These are phyloP conservation scores for Eragrostis tef DNA, from an alignment of 202 grass and related monocot genomes.

Conservation along the genomic window DNA sequence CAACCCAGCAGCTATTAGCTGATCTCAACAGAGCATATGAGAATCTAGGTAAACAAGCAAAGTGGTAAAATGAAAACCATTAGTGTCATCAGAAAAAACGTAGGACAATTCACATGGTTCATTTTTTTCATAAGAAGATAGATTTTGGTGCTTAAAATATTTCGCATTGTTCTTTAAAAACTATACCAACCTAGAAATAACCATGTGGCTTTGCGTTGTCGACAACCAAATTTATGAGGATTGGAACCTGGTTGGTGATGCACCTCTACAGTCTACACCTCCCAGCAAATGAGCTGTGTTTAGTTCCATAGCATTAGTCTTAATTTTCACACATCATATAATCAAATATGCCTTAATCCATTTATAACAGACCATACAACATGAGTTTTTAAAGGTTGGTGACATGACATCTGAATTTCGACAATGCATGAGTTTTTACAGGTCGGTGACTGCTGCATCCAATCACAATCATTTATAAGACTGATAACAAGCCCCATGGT, in stretches of 20 bases:
- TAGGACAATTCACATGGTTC: not conserved
- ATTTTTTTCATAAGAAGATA: not conserved
- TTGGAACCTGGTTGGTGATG: not conserved
- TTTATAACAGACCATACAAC: no score
- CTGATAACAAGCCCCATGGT: no score
- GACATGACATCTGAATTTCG: no score
- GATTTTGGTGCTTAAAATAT: not conserved
- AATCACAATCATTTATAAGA: no score
- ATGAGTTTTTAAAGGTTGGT: no score
- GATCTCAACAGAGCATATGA: not conserved
- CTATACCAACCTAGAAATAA: not conserved
- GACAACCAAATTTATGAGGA: not conserved
- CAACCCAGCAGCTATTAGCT: not conserved
- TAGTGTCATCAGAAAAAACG: slow-evolving; percentile 7
- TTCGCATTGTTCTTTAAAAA: not conserved
- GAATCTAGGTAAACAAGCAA: not conserved
- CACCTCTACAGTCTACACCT: not conserved
- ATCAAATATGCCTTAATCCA: no score
- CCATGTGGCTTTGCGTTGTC: not conserved
- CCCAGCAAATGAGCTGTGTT: no score
- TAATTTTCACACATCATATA: no score
- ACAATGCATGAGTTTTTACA: no score
- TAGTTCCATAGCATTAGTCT: no score
- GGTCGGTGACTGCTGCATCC: no score
- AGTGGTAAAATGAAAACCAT: slow-evolving; percentile 11